Evolutionary conservation across 2,329 filamentous ascomycete genomes (phyloP).

Genomic region (Mycosphaerella sp.): DNA sequence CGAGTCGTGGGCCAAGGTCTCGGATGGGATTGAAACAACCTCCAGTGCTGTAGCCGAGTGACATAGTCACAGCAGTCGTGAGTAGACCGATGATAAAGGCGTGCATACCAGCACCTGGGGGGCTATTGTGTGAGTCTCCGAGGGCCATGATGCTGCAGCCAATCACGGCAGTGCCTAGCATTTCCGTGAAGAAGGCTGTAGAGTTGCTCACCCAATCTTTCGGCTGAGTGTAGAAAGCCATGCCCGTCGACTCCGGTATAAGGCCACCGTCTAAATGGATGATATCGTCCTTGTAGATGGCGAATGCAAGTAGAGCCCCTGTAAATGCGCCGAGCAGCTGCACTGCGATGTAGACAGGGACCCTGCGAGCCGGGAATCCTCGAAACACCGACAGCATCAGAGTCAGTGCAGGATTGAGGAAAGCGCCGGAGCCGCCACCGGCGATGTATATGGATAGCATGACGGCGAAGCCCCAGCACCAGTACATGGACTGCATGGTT

Average conservation of each 20-base stretch:
- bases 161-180: slow-evolving; percentile 32
- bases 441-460: slow-evolving; percentile 43
- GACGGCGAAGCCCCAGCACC: slow-evolving; percentile 49
- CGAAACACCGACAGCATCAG: slow-evolving; percentile 42
- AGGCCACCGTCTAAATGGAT: slow-evolving; percentile 37
- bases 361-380: slow-evolving; percentile 48
- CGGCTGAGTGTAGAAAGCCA: slow-evolving; percentile 27
- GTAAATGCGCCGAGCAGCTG: slow-evolving; percentile 50
- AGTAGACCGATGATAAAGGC: slow-evolving; percentile 46
- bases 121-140: slow-evolving; percentile 27
- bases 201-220: slow-evolving; percentile 23
- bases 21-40: slow-evolving; percentile 46
- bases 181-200: slow-evolving; percentile 45
- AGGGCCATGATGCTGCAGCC: slow-evolving; percentile 38
- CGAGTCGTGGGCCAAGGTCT: slow-evolving; percentile 48
- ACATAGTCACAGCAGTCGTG: slow-evolving; percentile 34
- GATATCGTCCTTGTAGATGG: slow-evolving; percentile 38
- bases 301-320: slow-evolving; percentile 44
- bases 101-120: slow-evolving; percentile 46
- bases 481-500: slow-evolving; percentile 24
- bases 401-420: slow-evolving; percentile 45
- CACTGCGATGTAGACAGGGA: slow-evolving; percentile 46
- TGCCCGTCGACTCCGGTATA: slow-evolving; percentile 20
- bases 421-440: slow-evolving; percentile 44
- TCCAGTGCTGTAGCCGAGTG: slow-evolving; percentile 44